Evolutionary conservation across 2,329 filamentous ascomycete species (phyloP).

Genomic region (Epichloe hybrida): DNA sequence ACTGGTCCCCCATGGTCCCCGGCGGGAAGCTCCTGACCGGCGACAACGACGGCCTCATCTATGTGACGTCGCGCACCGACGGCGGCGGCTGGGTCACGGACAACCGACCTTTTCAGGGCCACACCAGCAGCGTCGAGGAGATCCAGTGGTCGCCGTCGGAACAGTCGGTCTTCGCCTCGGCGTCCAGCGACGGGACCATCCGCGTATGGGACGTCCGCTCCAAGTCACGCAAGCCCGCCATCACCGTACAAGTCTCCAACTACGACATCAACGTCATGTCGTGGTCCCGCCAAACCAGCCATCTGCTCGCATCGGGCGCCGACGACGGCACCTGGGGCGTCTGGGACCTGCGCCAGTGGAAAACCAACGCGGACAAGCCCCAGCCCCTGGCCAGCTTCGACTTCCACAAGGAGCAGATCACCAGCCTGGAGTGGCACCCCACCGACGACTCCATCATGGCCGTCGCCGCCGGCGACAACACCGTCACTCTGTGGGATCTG

Average conservation of each 20-base stretch:
- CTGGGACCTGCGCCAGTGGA: constrained; percentile 95
- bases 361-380: constrained; percentile 46
- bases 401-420: constrained; percentile 95
- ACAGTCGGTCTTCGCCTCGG: constrained; percentile 85
- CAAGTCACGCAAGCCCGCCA: constrained; percentile 76
- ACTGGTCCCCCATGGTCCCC: constrained; percentile 74
- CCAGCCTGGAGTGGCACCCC: constrained; percentile 92
- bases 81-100: constrained; percentile 86
- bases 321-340: constrained; percentile 92
- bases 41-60: constrained; percentile 83
- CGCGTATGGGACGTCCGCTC: constrained; percentile 92
- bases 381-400: constrained; percentile 83
- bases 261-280: constrained; percentile 93
- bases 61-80: constrained; percentile 71
- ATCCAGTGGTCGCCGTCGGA: constrained; percentile 94
- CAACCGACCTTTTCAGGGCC: constrained; percentile 68
- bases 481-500: constrained; percentile 90
- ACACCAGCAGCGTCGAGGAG: constrained; percentile 79
- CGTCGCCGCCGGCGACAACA: constrained; percentile 85
- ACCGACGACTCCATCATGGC: constrained; percentile 92
- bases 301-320: constrained; percentile 81
- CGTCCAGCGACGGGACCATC: constrained; percentile 84
- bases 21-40: constrained; percentile 81
- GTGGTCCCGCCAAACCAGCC: constrained; percentile 79
- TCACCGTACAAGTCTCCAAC: constrained; percentile 71